phyloP scores from a whole-genome alignment of 192 early-diverging fungal genomes.

The Backusella parvicylindrica region DNA sequence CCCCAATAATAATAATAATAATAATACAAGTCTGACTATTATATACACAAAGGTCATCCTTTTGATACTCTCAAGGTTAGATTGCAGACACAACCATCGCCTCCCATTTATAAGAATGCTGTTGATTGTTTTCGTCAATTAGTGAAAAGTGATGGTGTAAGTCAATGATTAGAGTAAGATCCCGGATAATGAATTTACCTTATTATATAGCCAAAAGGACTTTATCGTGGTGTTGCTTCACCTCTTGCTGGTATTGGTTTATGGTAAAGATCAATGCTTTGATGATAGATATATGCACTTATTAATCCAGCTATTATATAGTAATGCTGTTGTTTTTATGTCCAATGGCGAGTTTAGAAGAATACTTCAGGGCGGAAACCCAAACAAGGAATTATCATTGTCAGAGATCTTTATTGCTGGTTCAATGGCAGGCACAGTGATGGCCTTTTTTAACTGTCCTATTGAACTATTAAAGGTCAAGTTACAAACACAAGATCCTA shows the following conservation, averaged over 20 bases:
- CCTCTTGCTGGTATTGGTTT: slow-evolving; percentile 68
- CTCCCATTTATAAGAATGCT: slow-evolving; percentile 51
- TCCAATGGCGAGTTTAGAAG: slow-evolving; percentile 63
- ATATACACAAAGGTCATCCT: slow-evolving; percentile 60
- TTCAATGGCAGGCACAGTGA: slow-evolving; percentile 58
- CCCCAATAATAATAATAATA: too few relatives aligned
- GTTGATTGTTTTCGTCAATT: slow-evolving; percentile 50
- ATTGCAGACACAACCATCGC: slow-evolving; percentile 55
- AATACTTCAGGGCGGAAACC: slow-evolving; percentile 47
- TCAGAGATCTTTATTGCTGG: slow-evolving; percentile 53
- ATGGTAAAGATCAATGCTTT: slow-evolving; percentile 42
- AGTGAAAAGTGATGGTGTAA: slow-evolving; percentile 53
- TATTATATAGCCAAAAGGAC: slow-evolving; percentile 21
- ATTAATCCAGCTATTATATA: slow-evolving; percentile 21
- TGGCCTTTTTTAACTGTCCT: slow-evolving; percentile 67
- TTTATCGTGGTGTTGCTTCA: slow-evolving; percentile 68
- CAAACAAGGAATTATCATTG: slow-evolving; percentile 37
- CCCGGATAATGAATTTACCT: too few relatives aligned
- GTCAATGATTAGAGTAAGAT: not conserved
- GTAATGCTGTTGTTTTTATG: slow-evolving; percentile 68
- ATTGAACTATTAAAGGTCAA: slow-evolving; percentile 68
- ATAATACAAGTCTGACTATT: too few relatives aligned
- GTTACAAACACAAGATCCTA: slow-evolving; percentile 56
- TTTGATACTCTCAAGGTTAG: slow-evolving; percentile 66
- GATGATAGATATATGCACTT: too few relatives aligned